Evolutionary conservation across 495 filamentous ascomycete species (phyloP).

Genomic region (Talaromyces thailandensis): DNA sequence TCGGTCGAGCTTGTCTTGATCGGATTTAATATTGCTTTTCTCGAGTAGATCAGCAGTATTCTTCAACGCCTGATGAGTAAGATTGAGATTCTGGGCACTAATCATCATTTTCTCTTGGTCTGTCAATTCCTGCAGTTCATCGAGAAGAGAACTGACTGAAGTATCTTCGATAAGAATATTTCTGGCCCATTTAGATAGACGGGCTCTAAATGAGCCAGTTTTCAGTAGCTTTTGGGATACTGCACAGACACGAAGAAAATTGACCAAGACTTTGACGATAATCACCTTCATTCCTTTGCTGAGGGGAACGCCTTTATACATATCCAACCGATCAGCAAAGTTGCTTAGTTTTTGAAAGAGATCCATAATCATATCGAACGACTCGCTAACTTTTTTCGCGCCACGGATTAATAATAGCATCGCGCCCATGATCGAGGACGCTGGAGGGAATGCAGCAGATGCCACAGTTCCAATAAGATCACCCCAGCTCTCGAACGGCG

Average conservation of each 20-base stretch:
- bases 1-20: not conserved
- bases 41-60: conserved; percentile 1
- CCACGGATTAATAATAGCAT: conserved; percentile 17
- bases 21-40: not conserved
- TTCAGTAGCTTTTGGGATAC: conserved; percentile 11
- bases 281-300: not conserved
- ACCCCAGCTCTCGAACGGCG: conserved; percentile 2
- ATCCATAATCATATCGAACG: conserved; percentile 16
- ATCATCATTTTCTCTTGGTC: conserved; percentile 7
- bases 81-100: conserved; percentile 2
- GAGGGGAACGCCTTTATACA: not conserved
- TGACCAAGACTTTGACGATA: conserved; percentile 14
- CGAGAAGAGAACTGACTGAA: conserved; percentile 3
- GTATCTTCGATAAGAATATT: not conserved
- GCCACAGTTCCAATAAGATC: conserved; percentile 4
- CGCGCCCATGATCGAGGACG: conserved; percentile 18
- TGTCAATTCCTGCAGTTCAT: conserved; percentile 7
- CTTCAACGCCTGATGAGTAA: conserved; percentile 5
- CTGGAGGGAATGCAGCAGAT: conserved; percentile 14
- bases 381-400: conserved; percentile 16
- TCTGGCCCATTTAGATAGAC: conserved; percentile 6
- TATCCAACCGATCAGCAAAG: not conserved
- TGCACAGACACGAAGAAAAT: conserved; percentile 16
- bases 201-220: conserved; percentile 7
- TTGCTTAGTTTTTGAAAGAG: not conserved